phyloP scores from a whole-genome alignment of 495 filamentous ascomycete genomes.

The Hypomontagnella submonticulosa region DNA sequence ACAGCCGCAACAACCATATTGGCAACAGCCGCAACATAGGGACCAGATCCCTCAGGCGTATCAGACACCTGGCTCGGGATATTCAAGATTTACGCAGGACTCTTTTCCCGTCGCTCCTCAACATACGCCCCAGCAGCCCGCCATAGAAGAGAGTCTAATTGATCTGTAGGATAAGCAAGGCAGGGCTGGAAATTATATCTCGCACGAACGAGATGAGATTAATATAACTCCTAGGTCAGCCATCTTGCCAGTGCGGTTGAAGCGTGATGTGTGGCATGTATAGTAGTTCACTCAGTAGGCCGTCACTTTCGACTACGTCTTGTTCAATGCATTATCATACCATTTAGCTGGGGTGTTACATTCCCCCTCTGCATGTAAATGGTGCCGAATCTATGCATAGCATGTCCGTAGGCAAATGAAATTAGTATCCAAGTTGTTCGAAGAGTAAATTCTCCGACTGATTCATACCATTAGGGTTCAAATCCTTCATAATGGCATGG shows the following conservation, averaged over 20 bases:
- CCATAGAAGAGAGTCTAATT: slow-evolving; percentile 91
- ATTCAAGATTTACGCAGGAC: slow-evolving; percentile 70
- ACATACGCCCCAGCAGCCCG: slow-evolving; percentile 69
- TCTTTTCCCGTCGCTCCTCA: slow-evolving; percentile 72
- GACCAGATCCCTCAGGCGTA: slow-evolving; percentile 57
- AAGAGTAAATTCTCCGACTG: too few species aligned
- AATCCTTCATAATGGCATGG: too few species aligned
- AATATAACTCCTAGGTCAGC: not conserved
- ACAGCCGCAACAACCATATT: slow-evolving; percentile 53
- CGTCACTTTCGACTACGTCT: too few species aligned
- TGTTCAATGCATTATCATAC: too few species aligned
- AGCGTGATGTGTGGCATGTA: not conserved
- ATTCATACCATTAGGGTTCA: too few species aligned
- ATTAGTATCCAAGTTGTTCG: too few species aligned
- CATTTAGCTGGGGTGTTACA: too few species aligned
- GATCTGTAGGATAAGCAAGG: slow-evolving; percentile 66
- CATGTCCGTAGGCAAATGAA: too few species aligned
- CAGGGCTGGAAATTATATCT: not conserved
- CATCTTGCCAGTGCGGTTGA: not conserved
- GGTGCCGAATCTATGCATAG: too few species aligned
- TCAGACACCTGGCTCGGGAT: slow-evolving; percentile 55
- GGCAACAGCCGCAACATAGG: slow-evolving; percentile 52
- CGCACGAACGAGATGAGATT: not conserved
- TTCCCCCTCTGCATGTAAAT: too few species aligned
- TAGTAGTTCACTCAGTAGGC: not conserved